Conservation (phyloP, 257 asterid genomes). For the Solanum virginianum region DNA sequence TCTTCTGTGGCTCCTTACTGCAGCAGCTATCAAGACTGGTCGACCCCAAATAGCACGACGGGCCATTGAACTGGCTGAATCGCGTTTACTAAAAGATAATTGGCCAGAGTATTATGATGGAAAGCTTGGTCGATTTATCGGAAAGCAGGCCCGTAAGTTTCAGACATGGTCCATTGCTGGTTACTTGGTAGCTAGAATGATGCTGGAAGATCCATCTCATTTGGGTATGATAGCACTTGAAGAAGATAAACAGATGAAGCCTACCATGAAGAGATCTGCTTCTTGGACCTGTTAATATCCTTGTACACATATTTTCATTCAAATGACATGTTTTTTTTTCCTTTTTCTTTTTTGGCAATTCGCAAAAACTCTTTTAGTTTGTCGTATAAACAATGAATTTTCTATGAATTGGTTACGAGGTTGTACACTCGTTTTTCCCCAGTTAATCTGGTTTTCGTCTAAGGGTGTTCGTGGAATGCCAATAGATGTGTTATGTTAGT, state of each 20-base stretch:
- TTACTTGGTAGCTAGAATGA: constrained; percentile 82
- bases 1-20: constrained; percentile 80
- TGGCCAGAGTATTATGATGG: constrained; percentile 89
- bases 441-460: not conserved
- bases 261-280: constrained; percentile 67
- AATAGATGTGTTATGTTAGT: not conserved
- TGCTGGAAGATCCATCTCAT: constrained; percentile 92
- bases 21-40: constrained; percentile 83
- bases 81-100: constrained; percentile 49
- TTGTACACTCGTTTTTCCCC: not conserved
- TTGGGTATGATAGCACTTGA: constrained; percentile 83
- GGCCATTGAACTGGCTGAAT: constrained; percentile 60
- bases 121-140: constrained; percentile 58
- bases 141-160: constrained; percentile 74
- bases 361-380: not conserved
- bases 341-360: not conserved
- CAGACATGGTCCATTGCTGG: constrained; percentile 96
- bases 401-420: not conserved
- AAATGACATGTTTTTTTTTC: not conserved
- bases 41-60: constrained; percentile 82
- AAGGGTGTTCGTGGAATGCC: not conserved
- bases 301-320: not conserved
- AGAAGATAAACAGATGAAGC: constrained; percentile 84
- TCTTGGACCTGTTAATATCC: constrained; percentile 51
- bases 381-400: not conserved